A percentile compares a stretch with the other conserved stretches of the same genome.
These are phyloP conservation scores for Metschnikowia drakensbergensis DNA, from an alignment of 805 yeast species.

Conservation along the genomic window DNA sequence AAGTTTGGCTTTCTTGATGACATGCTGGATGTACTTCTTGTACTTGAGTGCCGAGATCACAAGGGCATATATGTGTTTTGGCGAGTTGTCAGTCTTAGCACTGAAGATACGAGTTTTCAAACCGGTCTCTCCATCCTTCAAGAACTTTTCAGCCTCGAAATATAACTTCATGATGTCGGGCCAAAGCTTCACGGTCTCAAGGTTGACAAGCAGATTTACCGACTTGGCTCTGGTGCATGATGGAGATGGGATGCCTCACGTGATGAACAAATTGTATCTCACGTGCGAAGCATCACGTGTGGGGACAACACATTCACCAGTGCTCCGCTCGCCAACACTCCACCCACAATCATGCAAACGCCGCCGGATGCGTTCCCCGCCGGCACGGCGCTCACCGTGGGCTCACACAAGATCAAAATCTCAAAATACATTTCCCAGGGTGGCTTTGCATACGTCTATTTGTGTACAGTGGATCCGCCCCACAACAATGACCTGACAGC, in stretches of 20 bases:
- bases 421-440: slow-evolving; percentile 77
- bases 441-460: slow-evolving; percentile 94
- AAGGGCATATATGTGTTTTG: slow-evolving; percentile 83
- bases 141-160: slow-evolving; percentile 41
- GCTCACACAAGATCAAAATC: slow-evolving; percentile 71
- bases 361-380: slow-evolving; percentile 64
- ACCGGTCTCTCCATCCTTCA: slow-evolving; percentile 24
- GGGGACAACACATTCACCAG: neutral
- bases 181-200: too few species aligned
- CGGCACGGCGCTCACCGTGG: slow-evolving; percentile 78
- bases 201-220: too few species aligned
- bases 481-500: slow-evolving; percentile 53
- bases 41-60: slow-evolving; percentile 74
- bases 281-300: neutral
- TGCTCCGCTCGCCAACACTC: slow-evolving; percentile 1
- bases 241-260: neutral
- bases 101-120: slow-evolving; percentile 38
- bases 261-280: neutral
- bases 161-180: slow-evolving; percentile 34
- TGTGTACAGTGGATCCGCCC: slow-evolving; percentile 65
- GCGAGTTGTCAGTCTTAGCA: slow-evolving; percentile 45
- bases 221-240: neutral
- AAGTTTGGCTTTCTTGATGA: slow-evolving; percentile 68
- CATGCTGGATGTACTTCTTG: slow-evolving; percentile 55
- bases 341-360: slow-evolving; percentile 31